Evolutionary conservation across 2,329 filamentous ascomycete species (phyloP), one percentile per base, ranked within the genome.

Genomic region (Clathrospora elynae): DNA sequence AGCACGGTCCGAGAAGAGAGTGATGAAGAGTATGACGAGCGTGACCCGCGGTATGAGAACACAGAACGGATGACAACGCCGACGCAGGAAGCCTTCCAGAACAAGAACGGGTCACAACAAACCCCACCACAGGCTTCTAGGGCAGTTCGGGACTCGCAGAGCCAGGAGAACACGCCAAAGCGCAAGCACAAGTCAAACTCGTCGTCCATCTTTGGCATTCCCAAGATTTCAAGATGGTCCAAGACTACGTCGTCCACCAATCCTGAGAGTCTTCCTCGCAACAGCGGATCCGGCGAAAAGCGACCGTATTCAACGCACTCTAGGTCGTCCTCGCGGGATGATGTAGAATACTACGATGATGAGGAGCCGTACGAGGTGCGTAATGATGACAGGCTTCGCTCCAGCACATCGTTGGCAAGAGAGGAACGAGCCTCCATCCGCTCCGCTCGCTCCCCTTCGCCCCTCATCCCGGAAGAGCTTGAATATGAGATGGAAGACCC

Each of bases 161-260:
- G 88, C 73, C 85, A 83, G 42, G 90, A 95, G 50, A 88, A 90
- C 49, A 95, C 89, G 0, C 88, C 90, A 8, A 70, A 78, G 53
- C 88, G 87, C 69, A 96, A 95, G 74, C 88, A 95, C 74, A 95
- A 95, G 68, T 92, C 89, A 1, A 87, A 82, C 64, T 84, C 84
- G 44, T 93, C 90, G 0, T 89, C 88, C 0, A 78, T 84, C 77
- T 87, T 95, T 42, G 73, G 72, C 34, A 71, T 74, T 49, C 90
- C 91, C 16, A 96, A 95, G 75, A 91, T 96, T 51, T 97, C 93
- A 5, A 83, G 93, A 29, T 99, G 93, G 93, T 97, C 92, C 0
- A 93, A 95, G 73, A 97, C 92, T 2, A 99, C 93, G 0, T 82
- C 91, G 3, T 96, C 90, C 0, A 95, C 90, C 48, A 84, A 90